Base-by-base conservation (phyloP, 352 stramenopile species). In the Nothophytophthora sp. region DNA sequence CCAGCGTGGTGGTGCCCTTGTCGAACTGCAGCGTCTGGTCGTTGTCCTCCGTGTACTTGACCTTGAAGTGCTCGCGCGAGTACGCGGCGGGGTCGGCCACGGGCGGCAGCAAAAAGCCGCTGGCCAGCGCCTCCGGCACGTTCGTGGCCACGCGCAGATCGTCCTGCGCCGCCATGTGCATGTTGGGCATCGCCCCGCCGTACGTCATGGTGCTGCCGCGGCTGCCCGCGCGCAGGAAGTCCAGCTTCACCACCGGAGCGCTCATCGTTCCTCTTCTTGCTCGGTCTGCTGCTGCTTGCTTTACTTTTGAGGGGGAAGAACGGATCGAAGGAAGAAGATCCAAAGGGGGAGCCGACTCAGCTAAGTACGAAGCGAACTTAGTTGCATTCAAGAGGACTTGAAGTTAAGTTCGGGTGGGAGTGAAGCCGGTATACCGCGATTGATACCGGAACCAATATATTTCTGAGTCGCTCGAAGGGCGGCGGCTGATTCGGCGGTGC, bases 1-100 rank as follows among this genome's bases (percentile, higher is more conserved):
- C 97, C 13, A 99, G 84, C 27, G 97, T 99, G 11, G 98, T 99
- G 33, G 98, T 99, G 44, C 98, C 98, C 75, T 99, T 99, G 40
- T 94, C 96, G 67, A 99, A 99, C 75, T 98, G 92, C 47, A 99
- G 77, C 44, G 77, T 76, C 69, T 99, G 96, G 36, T 95, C 71
- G 36, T 97, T 93, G 68, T 99, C 97, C 41, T 95, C 91, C 54
- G 92, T 92, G 76, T 98, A 99, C 52, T 97, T 93, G 46, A 97
- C 96, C 57, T 97, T 96, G 66, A 99, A 98, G 77, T 99, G 97
- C 49, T 74, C 90, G 51, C 94, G 92, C 51, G 90, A 97, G 63
- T 98, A 99, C 23, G 87, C 75, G 28, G 96, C 96, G 18, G 96
- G 96, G 78, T 99, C 79, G 0, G 80, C 66, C 35, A 89, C 81